These are phyloP conservation scores for Lunularia cruciata DNA, from an alignment of 225 moss, liverwort and hornwort species.

Conservation along the genomic window DNA sequence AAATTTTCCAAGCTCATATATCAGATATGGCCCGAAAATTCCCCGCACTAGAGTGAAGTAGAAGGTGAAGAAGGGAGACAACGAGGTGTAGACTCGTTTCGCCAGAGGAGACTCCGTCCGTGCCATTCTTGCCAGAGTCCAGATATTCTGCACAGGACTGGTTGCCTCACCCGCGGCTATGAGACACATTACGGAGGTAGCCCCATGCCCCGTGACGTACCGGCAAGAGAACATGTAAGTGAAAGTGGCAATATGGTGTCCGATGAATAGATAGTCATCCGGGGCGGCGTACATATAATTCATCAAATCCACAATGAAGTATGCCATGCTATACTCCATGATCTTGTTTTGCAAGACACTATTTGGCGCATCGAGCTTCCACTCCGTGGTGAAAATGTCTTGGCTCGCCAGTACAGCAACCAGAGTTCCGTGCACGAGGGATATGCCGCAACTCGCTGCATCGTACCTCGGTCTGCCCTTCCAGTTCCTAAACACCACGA, in stretches of 20 bases:
- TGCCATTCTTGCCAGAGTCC: slow-evolving; percentile 88
- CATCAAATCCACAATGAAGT: slow-evolving; percentile 79
- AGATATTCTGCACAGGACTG: slow-evolving; percentile 87
- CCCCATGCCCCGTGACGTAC: slow-evolving; percentile 60
- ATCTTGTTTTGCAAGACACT: slow-evolving; percentile 60
- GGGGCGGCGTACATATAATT: slow-evolving; percentile 80
- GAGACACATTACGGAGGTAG: slow-evolving; percentile 85
- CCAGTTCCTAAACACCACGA: slow-evolving; percentile 67
- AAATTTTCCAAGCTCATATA: slow-evolving; percentile 68
- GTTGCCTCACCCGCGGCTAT: slow-evolving; percentile 91
- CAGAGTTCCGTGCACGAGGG: slow-evolving; percentile 68
- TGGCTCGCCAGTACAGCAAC: slow-evolving; percentile 55
- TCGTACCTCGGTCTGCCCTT: slow-evolving; percentile 74
- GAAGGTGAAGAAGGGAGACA: slow-evolving; percentile 91
- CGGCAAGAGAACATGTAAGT: slow-evolving; percentile 98
- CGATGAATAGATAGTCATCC: slow-evolving; percentile 92
- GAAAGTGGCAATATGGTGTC: slow-evolving; percentile 86
- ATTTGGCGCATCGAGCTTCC: slow-evolving; percentile 78
- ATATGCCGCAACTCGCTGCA: slow-evolving; percentile 97
- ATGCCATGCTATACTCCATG: slow-evolving; percentile 99
- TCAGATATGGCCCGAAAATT: slow-evolving; percentile 81
- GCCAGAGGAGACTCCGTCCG: slow-evolving; percentile 62
- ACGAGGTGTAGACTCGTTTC: slow-evolving; percentile 61
- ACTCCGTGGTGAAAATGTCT: slow-evolving; percentile 55
- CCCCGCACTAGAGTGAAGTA: slow-evolving; percentile 84